Evolutionary conservation across 805 yeast species (phyloP).

Genomic region (Kodamaea jinghongensis): DNA sequence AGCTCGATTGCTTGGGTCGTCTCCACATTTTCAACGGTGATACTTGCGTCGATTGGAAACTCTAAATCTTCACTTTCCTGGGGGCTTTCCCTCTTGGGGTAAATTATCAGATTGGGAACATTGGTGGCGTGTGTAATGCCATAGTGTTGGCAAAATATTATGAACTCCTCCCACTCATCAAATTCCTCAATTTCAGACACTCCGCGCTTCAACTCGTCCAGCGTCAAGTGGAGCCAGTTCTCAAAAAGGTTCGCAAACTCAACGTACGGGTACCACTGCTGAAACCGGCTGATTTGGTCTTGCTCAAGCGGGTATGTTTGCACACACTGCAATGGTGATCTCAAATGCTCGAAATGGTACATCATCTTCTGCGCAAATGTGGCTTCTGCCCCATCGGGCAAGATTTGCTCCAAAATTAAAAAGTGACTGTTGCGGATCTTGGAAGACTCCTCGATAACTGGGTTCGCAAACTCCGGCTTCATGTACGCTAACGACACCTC

Average conservation of each 20-base stretch:
- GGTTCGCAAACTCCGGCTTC: conserved; percentile 64
- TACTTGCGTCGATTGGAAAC: conserved; percentile 2
- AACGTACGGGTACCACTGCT: conserved; percentile 44
- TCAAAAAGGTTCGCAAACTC: conserved; percentile 55
- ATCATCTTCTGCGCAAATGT: conserved; percentile 77
- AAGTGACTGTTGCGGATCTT: conserved; percentile 54
- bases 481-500: conserved; percentile 84
- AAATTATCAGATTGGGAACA: conserved; percentile 8
- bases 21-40: neutral
- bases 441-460: conserved; percentile 50
- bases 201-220: conserved; percentile 32
- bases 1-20: conserved; percentile 20
- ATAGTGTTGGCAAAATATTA: conserved; percentile 73
- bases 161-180: conserved; percentile 84
- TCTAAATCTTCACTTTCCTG: neutral
- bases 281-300: conserved; percentile 52
- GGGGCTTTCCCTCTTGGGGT: neutral
- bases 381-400: conserved; percentile 61
- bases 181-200: conserved; percentile 60
- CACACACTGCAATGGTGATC: conserved; percentile 70
- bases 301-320: conserved; percentile 48
- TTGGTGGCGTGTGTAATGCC: conserved; percentile 64
- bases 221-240: conserved; percentile 52
- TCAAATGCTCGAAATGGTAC: conserved; percentile 60
- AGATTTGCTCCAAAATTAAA: conserved; percentile 64